phyloP scores from a whole-genome alignment of 148 eudicot genomes.

The Polygonum maritimum region DNA sequence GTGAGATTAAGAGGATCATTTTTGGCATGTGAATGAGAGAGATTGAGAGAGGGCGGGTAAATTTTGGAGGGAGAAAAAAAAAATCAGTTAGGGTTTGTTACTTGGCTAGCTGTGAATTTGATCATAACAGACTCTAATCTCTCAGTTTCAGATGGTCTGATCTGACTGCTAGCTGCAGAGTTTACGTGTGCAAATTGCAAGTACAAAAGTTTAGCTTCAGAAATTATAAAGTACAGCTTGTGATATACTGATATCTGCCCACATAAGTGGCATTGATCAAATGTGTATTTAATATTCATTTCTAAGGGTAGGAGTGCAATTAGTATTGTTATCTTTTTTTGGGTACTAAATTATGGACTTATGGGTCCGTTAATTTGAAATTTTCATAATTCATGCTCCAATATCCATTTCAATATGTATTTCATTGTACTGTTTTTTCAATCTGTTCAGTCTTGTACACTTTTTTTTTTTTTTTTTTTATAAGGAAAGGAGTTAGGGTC shows the following conservation, averaged over 20 bases:
- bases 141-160: slow-evolving; percentile 20
- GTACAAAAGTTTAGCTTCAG: not conserved
- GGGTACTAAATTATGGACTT: too few species aligned
- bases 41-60: not conserved
- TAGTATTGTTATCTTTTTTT: too few species aligned
- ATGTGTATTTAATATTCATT: not conserved
- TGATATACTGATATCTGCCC: not conserved
- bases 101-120: slow-evolving; percentile 10
- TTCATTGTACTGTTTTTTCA: too few species aligned
- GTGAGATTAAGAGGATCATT: slow-evolving; percentile 12
- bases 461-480: too few species aligned
- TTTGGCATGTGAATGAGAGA: slow-evolving; percentile 23
- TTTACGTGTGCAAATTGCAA: not conserved
- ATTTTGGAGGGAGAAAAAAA: not conserved
- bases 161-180: slow-evolving; percentile 39
- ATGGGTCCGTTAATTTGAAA: too few species aligned
- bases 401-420: too few species aligned
- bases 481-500: too few species aligned
- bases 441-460: too few species aligned
- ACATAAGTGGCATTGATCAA: not conserved
- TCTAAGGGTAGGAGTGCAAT: too few species aligned
- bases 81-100: slow-evolving; percentile 25
- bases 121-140: not conserved
- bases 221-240: not conserved
- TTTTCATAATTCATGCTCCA: too few species aligned